Conservation (phyloP, 768 basidiomycete genomes). For the Boletus fagicola region DNA sequence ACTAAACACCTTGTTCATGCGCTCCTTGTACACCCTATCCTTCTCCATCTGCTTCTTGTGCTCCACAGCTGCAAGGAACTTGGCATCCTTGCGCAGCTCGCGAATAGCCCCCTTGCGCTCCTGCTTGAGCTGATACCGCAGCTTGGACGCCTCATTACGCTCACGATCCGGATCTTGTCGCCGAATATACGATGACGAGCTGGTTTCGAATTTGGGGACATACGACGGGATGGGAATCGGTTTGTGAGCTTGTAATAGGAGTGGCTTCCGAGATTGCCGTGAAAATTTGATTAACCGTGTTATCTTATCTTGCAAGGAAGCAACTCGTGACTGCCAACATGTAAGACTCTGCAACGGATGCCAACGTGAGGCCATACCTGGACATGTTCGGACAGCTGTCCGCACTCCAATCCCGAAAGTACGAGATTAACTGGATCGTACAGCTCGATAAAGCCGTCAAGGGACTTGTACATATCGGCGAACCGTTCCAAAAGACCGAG, state of each 20-base stretch:
- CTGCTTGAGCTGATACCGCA: constrained; percentile 88
- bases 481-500: constrained; percentile 65
- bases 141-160: constrained; percentile 80
- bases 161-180: constrained; percentile 90
- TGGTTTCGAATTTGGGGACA: constrained; percentile 87
- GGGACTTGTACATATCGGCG: constrained; percentile 71
- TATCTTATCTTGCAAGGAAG: constrained; percentile 48
- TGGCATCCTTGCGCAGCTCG: constrained; percentile 92
- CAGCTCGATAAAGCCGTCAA: constrained; percentile 84
- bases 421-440: constrained; percentile 66
- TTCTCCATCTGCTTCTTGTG: constrained; percentile 83
- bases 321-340: constrained; percentile 45
- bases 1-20: constrained; percentile 79
- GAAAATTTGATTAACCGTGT: constrained; percentile 71
- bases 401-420: constrained; percentile 50
- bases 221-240: constrained; percentile 94
- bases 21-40: constrained; percentile 74
- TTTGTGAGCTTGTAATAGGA: constrained; percentile 88
- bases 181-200: constrained; percentile 70
- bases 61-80: constrained; percentile 87
- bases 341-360: constrained; percentile 10
- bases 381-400: constrained; percentile 47
- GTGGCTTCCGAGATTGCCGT: constrained; percentile 67
- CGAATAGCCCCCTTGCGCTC: constrained; percentile 96
- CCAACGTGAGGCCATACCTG: constrained; percentile 44